These are phyloP conservation scores for Hypoxylon lenormandii DNA, from an alignment of 495 filamentous ascomycete species.

Conservation along the genomic window DNA sequence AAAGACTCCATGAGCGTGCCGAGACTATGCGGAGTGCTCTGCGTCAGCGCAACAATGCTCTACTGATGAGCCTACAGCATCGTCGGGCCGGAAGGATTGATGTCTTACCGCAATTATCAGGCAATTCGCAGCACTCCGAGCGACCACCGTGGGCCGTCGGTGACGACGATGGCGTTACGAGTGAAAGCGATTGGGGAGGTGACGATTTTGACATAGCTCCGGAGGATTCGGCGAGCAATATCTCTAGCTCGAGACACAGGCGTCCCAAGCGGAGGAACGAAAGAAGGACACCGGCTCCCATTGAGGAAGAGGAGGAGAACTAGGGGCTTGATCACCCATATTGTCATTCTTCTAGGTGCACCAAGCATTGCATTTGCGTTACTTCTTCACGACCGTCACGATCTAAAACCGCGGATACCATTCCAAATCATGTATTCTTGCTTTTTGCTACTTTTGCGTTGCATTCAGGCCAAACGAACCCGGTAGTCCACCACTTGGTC, in stretches of 20 bases:
- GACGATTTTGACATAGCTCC: slow-evolving; percentile 79
- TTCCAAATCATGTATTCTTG: slow-evolving; percentile 14
- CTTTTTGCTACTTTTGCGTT: slow-evolving; percentile 22
- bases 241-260: slow-evolving; percentile 77
- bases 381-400: slow-evolving; percentile 37
- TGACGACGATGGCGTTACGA: slow-evolving; percentile 61
- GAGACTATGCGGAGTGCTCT: slow-evolving; percentile 82
- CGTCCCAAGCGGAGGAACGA: slow-evolving; percentile 78
- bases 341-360: slow-evolving; percentile 3
- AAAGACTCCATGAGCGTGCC: slow-evolving; percentile 86
- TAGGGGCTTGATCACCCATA: slow-evolving; percentile 4
- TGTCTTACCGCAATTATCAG: slow-evolving; percentile 57
- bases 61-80: slow-evolving; percentile 80
- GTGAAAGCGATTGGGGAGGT: slow-evolving; percentile 74
- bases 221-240: slow-evolving; percentile 85
- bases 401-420: slow-evolving; percentile 37
- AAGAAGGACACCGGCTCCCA: slow-evolving; percentile 81
- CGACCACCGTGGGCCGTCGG: slow-evolving; percentile 56
- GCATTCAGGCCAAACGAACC: slow-evolving; percentile 7
- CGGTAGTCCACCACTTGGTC: background rate
- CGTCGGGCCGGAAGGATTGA: slow-evolving; percentile 67
- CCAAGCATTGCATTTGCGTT: slow-evolving; percentile 26
- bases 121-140: slow-evolving; percentile 53
- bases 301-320: slow-evolving; percentile 81
- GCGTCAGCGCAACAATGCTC: slow-evolving; percentile 80